Conservation (phyloP, 192 early-diverging fungal species). For the Mortierella alpina region DNA sequence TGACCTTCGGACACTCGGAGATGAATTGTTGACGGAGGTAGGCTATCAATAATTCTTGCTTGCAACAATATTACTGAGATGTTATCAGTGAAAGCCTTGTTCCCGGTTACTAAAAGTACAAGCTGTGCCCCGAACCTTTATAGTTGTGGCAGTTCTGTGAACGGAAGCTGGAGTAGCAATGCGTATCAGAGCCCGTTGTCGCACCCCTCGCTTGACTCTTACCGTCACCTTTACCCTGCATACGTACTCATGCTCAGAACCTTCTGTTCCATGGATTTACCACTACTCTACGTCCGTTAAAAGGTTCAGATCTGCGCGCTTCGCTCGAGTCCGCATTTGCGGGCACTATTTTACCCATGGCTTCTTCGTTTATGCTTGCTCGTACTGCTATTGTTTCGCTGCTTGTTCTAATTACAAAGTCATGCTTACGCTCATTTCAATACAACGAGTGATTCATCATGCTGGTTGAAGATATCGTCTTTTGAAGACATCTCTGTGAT, state of each 20-base stretch:
- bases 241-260: not conserved
- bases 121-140: not conserved
- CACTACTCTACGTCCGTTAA: too few species aligned
- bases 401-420: not conserved
- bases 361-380: not conserved
- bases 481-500: not conserved
- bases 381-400: not conserved
- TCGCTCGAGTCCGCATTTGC: too few species aligned
- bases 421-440: not conserved
- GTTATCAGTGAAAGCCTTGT: not conserved
- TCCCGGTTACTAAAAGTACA: not conserved
- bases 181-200: not conserved
- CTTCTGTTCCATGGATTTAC: not conserved
- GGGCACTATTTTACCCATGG: not conserved
- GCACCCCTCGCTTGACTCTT: not conserved
- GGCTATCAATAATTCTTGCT: not conserved
- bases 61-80: not conserved
- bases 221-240: not conserved
- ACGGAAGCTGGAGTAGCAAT: slow-evolving; percentile 1
- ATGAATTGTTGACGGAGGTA: slow-evolving; percentile 38
- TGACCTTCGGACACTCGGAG: slow-evolving; percentile 54
- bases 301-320: too few species aligned
- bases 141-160: slow-evolving; percentile 47
- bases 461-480: not conserved
- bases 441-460: not conserved